A percentile compares a stretch with the other conserved stretches of the same genome.
Conservation (phyloP, 1,139 yeast genomes). For the Pichia cactophila region DNA sequence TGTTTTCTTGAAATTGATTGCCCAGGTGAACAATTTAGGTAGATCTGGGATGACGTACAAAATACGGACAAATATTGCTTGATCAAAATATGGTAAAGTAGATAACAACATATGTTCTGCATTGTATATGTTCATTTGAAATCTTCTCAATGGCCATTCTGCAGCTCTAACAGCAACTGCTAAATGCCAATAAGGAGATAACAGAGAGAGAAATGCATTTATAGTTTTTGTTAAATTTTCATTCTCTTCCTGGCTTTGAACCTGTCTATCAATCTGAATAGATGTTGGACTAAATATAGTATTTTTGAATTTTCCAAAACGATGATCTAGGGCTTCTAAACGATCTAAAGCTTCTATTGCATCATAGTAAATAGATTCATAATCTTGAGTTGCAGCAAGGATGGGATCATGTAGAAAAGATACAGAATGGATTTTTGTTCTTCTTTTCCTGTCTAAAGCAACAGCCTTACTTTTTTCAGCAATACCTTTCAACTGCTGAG, state of each 20-base stretch:
- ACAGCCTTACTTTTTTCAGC: slow-evolving; percentile 61
- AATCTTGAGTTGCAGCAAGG: slow-evolving; percentile 89
- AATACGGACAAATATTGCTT: slow-evolving; percentile 66
- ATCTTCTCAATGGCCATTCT: slow-evolving; percentile 94
- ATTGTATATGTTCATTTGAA: slow-evolving; percentile 76
- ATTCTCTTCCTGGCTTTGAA: slow-evolving; percentile 68
- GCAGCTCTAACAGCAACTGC: slow-evolving; percentile 74
- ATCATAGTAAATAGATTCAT: slow-evolving; percentile 66
- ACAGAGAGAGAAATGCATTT: slow-evolving; percentile 61
- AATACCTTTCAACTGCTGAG: slow-evolving; percentile 73
- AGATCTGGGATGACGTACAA: slow-evolving; percentile 59
- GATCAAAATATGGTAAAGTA: slow-evolving; percentile 68
- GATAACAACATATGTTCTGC: slow-evolving; percentile 65
- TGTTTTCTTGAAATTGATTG: slow-evolving; percentile 56
- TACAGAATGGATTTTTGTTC: slow-evolving; percentile 81
- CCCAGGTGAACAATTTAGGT: slow-evolving; percentile 73
- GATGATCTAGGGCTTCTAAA: slow-evolving; percentile 56
- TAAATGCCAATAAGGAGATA: slow-evolving; percentile 69
- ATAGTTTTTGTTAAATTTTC: slow-evolving; percentile 68
- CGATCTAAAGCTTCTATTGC: slow-evolving; percentile 75
- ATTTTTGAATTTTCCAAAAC: slow-evolving; percentile 60
- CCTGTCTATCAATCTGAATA: slow-evolving; percentile 67
- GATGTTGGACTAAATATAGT: slow-evolving; percentile 81
- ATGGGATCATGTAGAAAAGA: slow-evolving; percentile 83
- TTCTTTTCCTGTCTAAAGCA: slow-evolving; percentile 77